Evolutionary conservation across 768 basidiomycete species (phyloP).

Genomic region (Tephrocybe sp.): DNA sequence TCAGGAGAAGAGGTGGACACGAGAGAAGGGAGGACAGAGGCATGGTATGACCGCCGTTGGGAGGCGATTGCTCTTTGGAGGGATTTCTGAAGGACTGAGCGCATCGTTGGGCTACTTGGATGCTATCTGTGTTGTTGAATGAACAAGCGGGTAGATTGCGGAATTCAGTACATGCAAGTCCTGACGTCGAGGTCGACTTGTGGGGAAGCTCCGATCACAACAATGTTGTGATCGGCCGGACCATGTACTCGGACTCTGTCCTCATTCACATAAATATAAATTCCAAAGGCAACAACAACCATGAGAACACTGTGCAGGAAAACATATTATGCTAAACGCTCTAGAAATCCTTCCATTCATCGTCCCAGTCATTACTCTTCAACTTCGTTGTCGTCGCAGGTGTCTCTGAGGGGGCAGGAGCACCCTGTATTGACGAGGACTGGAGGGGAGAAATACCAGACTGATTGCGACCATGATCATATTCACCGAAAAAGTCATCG

Average conservation of each 20-base stretch:
- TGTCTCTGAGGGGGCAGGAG: conserved; percentile 4
- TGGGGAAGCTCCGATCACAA: conserved; percentile 23
- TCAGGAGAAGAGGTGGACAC: conserved; percentile 69
- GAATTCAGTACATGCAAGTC: conserved; percentile 7
- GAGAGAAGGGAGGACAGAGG: conserved; percentile 69
- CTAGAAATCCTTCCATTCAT: conserved; percentile 83
- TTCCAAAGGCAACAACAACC: too few relatives aligned
- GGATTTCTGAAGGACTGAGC: conserved; percentile 16
- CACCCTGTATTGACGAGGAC: conserved; percentile 7
- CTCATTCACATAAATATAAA: too few relatives aligned
- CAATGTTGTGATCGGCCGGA: conserved; percentile 35
- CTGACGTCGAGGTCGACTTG: conserved; percentile 4
- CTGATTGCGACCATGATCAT: conserved; percentile 31
- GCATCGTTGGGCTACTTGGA: conserved; percentile 13
- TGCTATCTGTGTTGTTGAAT: not conserved
- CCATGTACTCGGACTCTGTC: conserved; percentile 14
- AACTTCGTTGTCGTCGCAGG: conserved; percentile 29
- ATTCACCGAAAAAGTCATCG: conserved; percentile 62
- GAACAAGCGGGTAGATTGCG: not conserved
- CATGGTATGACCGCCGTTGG: conserved; percentile 53
- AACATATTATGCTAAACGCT: conserved; percentile 4
- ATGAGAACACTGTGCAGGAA: too few relatives aligned
- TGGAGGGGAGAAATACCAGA: conserved; percentile 18
- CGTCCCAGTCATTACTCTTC: conserved; percentile 61
- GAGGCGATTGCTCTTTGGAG: conserved; percentile 13